Conservation (phyloP, 331 rosid genomes). For the Malus hybrid region DNA sequence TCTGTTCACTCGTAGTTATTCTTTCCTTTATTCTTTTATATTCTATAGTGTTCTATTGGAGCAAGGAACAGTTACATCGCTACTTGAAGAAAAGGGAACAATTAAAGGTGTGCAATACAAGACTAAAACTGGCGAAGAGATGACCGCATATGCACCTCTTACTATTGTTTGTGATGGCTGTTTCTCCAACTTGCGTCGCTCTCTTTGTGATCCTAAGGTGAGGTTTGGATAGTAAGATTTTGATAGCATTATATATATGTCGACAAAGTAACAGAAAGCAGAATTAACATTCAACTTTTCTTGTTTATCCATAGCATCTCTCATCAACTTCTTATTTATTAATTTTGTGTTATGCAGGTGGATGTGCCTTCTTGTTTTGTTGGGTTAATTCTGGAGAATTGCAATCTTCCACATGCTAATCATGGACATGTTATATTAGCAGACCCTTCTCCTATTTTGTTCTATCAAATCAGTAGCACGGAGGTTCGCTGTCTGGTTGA, state of each 20-base stretch:
- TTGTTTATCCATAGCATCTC: neutral
- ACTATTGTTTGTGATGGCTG: constrained; percentile 96
- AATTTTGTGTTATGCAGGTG: constrained; percentile 44
- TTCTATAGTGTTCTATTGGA: constrained; percentile 53
- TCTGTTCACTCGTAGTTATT: neutral
- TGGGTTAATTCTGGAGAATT: constrained; percentile 76
- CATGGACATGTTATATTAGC: constrained; percentile 86
- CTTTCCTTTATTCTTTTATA: neutral
- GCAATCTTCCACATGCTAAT: constrained; percentile 81
- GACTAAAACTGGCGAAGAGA: constrained; percentile 58
- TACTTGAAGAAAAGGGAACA: constrained; percentile 76
- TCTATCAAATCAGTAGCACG: constrained; percentile 85
- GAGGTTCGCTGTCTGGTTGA: constrained; percentile 95
- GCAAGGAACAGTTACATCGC: constrained; percentile 91
- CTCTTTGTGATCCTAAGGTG: constrained; percentile 90
- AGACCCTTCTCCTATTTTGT: constrained; percentile 92
- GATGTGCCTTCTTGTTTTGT: constrained; percentile 93
- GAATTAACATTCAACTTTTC: neutral
- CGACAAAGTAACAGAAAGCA: neutral
- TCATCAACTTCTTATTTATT: neutral
- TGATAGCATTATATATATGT: neutral
- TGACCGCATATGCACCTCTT: constrained; percentile 69
- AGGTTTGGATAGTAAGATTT: constrained; percentile 1
- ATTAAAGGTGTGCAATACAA: constrained; percentile 85
- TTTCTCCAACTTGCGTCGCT: constrained; percentile 89